These are phyloP conservation scores for Phanerochaete carnosa DNA, from an alignment of 768 basidiomycete species.

Conservation along the genomic window DNA sequence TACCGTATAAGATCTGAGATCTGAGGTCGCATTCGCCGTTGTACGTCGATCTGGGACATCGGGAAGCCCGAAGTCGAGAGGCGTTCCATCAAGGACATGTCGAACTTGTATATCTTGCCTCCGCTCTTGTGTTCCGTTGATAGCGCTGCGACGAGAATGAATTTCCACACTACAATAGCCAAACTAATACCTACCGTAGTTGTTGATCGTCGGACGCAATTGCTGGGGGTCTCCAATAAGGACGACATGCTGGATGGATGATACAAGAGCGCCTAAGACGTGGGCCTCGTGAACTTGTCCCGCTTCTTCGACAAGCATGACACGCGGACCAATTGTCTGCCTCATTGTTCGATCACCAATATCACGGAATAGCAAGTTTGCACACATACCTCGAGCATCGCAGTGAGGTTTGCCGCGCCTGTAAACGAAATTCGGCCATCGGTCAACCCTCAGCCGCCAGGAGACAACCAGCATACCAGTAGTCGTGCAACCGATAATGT, in stretches of 20 bases:
- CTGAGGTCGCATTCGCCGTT: slow-evolving; percentile 70
- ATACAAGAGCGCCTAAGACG: slow-evolving; percentile 59
- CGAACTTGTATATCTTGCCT: slow-evolving; percentile 38
- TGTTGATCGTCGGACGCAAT: slow-evolving; percentile 64
- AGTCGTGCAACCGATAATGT: slow-evolving; percentile 79
- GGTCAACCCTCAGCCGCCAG: neutral
- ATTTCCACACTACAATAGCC: neutral
- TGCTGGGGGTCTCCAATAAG: slow-evolving; percentile 80
- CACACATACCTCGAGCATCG: slow-evolving; percentile 48
- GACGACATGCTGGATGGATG: slow-evolving; percentile 67
- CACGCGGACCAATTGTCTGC: slow-evolving; percentile 55
- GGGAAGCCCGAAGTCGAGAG: slow-evolving; percentile 50
- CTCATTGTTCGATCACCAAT: neutral
- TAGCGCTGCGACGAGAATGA: slow-evolving; percentile 39
- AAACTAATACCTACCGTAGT: slow-evolving; percentile 43
- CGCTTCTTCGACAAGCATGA: slow-evolving; percentile 76
- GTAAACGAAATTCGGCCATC: neutral
- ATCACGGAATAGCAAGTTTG: neutral
- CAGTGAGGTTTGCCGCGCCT: slow-evolving; percentile 68
- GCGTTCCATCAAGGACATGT: slow-evolving; percentile 72
- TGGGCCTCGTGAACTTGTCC: slow-evolving; percentile 83
- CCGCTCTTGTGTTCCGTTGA: slow-evolving; percentile 65
- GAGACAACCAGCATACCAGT: slow-evolving; percentile 44
- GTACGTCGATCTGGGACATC: slow-evolving; percentile 71
- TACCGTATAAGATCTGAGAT: slow-evolving; percentile 64